A percentile compares a stretch with the other conserved stretches of the same genome.
Conservation (phyloP, 139 green algal genomes). For the Tetradesmus obliquus region DNA sequence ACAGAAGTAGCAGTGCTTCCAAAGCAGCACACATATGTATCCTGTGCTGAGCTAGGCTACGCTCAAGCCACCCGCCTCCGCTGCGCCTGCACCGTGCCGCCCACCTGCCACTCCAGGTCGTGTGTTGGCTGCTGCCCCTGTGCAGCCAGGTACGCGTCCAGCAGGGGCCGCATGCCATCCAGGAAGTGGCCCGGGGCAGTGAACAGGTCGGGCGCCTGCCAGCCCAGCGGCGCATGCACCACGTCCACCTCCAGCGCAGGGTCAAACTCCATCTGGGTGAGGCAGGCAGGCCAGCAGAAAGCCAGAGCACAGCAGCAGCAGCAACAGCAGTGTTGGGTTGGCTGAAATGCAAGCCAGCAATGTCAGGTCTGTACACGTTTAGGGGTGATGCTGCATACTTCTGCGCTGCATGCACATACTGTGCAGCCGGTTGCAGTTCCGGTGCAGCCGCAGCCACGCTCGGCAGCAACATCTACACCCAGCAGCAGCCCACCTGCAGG, state of each 20-base stretch:
- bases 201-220: slow-evolving; percentile 22
- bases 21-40: background rate
- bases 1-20: too few relatives aligned
- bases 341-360: background rate
- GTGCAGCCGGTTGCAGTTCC: too few relatives aligned
- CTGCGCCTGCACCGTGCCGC: background rate
- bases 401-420: too few relatives aligned
- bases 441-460: too few relatives aligned
- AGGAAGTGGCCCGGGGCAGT: background rate
- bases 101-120: slow-evolving; percentile 49
- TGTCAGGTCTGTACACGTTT: background rate
- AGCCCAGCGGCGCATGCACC: slow-evolving; percentile 36
- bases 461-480: background rate
- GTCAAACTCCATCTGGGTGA: slow-evolving; percentile 47
- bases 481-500: slow-evolving; percentile 18
- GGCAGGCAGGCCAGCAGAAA: background rate
- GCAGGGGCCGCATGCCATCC: slow-evolving; percentile 46
- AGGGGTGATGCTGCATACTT: background rate
- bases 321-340: background rate
- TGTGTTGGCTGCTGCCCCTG: slow-evolving; percentile 34
- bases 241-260: slow-evolving; percentile 36
- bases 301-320: background rate
- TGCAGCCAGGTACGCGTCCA: slow-evolving; percentile 42
- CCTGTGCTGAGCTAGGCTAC: background rate
- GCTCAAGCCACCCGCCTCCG: background rate